These are phyloP conservation scores for Metschnikowia santaceciliae DNA, from an alignment of 805 yeast species.

Conservation along the genomic window DNA sequence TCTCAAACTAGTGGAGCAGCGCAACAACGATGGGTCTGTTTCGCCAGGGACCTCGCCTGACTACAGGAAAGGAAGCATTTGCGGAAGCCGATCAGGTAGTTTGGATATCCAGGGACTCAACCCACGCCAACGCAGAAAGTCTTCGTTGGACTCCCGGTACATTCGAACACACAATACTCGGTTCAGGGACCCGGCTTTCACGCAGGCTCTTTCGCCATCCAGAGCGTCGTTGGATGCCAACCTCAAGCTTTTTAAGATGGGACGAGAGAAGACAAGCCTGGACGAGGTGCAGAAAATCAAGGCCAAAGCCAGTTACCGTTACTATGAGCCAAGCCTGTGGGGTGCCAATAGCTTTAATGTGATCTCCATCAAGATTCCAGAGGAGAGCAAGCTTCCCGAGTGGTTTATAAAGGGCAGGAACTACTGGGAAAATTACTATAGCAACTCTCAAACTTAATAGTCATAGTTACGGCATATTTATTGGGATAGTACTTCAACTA, in stretches of 20 bases:
- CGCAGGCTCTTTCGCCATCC: constrained; percentile 9
- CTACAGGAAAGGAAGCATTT: constrained; percentile 12
- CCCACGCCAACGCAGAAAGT: constrained; percentile 13
- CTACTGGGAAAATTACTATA: constrained; percentile 50
- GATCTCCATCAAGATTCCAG: constrained; percentile 52
- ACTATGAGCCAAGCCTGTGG: constrained; percentile 41
- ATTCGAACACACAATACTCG: constrained; percentile 20
- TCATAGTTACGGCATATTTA: neutral
- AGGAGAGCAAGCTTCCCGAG: constrained; percentile 58
- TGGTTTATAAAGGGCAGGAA: constrained; percentile 71
- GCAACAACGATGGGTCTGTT: constrained; percentile 24
- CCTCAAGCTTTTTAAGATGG: constrained; percentile 12
- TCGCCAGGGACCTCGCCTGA: constrained; percentile 34
- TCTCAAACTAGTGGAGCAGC: constrained; percentile 50
- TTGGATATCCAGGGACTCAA: constrained; percentile 11
- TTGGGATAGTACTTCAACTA: neutral
- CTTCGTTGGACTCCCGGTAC: constrained; percentile 33
- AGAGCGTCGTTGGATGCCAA: constrained; percentile 14
- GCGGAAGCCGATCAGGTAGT: constrained; percentile 20
- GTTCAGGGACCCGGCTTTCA: constrained; percentile 18
- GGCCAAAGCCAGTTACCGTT: constrained; percentile 28
- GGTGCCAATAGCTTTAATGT: constrained; percentile 34
- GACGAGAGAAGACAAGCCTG: constrained; percentile 3
- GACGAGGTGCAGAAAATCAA: constrained; percentile 14
- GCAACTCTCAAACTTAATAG: neutral